Percentiles rank a stretch among this genome's conserved stretches.
phyloP scores from a whole-genome alignment of 495 filamentous ascomycete species.

The Trichoderma reesei region DNA sequence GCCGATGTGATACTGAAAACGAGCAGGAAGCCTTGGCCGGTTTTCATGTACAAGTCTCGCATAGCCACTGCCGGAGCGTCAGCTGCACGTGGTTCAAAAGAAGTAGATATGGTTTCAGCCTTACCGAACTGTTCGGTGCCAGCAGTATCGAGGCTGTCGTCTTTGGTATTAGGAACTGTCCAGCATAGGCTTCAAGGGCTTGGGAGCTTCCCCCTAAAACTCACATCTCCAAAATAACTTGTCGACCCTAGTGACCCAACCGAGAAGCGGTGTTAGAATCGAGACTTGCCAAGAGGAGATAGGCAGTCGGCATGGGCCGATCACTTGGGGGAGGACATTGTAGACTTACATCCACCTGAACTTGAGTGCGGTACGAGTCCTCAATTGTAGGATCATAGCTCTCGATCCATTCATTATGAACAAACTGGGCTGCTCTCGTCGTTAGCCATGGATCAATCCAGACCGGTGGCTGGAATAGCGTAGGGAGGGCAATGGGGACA shows the following conservation, averaged over 20 bases:
- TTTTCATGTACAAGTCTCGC: constrained; percentile 95
- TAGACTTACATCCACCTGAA: constrained; percentile 79
- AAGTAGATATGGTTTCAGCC: constrained; percentile 27
- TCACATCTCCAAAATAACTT: constrained; percentile 95
- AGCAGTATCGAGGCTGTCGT: constrained; percentile 77
- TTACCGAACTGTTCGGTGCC: constrained; percentile 98
- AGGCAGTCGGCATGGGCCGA: too few relatives aligned
- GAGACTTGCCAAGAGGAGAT: background rate
- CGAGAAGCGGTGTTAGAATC: background rate
- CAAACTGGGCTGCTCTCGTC: constrained; percentile 76
- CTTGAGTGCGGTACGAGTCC: constrained; percentile 90
- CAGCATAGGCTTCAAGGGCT: background rate
- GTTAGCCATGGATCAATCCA: constrained; percentile 19
- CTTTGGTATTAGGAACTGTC: constrained; percentile 17
- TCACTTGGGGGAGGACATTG: too few relatives aligned
- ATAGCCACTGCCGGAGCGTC: constrained; percentile 33
- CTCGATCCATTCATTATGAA: constrained; percentile 99
- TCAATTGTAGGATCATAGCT: constrained; percentile 97
- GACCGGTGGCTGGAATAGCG: constrained; percentile 15
- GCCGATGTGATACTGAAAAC: constrained; percentile 94
- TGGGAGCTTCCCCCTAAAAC: too few relatives aligned
- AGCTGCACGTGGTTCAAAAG: constrained; percentile 11
- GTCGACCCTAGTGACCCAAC: constrained; percentile 56
- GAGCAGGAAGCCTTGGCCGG: constrained; percentile 90
- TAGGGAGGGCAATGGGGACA: constrained; percentile 11